Conservation (phyloP, 2,329 filamentous ascomycete species). For the Diaporthe aspalathi region DNA sequence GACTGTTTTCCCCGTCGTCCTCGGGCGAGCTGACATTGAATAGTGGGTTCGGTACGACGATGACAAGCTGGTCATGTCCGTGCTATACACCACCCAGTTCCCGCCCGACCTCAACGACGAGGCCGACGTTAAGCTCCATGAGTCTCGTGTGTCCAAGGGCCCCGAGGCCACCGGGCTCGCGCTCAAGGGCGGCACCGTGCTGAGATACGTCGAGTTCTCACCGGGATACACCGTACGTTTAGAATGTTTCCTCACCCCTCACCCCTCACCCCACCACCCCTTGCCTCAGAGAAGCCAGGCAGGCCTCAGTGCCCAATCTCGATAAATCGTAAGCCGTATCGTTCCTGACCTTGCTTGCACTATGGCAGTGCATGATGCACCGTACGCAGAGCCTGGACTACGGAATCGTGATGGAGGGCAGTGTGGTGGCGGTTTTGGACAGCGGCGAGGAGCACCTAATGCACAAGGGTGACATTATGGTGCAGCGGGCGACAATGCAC, state of each 20-base stretch:
- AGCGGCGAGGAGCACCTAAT: constrained; percentile 56
- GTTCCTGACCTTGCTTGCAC: background rate
- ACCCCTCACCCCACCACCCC: background rate
- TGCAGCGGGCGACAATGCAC: constrained; percentile 62
- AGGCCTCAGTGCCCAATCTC: background rate
- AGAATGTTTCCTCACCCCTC: too few relatives aligned
- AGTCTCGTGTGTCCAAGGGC: constrained; percentile 54
- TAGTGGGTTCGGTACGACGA: constrained; percentile 39
- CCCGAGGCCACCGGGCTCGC: constrained; percentile 56
- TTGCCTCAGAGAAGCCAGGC: background rate
- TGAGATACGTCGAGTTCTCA: constrained; percentile 60
- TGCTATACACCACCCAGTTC: constrained; percentile 39
- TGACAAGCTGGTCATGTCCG: constrained; percentile 36
- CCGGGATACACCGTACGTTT: constrained; percentile 48
- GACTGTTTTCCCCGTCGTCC: background rate
- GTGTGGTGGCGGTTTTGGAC: constrained; percentile 59
- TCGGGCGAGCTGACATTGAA: background rate
- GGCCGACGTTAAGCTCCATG: constrained; percentile 59
- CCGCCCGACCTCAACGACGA: constrained; percentile 45
- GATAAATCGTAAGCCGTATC: background rate
- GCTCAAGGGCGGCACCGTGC: constrained; percentile 56
- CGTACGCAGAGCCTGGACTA: constrained; percentile 62
- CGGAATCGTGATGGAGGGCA: constrained; percentile 60
- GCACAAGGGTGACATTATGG: constrained; percentile 58
- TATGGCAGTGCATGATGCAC: constrained; percentile 53